phyloP scores from a whole-genome alignment of 805 yeast genomes.

The Yueomyces sp. region DNA sequence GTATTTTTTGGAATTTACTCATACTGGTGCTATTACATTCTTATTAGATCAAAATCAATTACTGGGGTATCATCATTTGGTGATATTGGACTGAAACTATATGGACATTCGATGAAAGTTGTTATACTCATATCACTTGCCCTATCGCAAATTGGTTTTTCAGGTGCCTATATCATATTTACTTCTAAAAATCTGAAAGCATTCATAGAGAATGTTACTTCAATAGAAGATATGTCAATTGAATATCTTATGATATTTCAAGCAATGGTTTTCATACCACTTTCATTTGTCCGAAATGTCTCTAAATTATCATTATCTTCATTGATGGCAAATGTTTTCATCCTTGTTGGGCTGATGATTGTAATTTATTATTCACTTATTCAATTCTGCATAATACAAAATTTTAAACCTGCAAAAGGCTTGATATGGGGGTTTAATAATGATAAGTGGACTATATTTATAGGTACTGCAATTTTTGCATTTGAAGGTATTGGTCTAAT shows the following conservation, averaged over 20 bases:
- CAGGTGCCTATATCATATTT: slow-evolving; percentile 69
- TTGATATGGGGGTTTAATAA: slow-evolving; percentile 38
- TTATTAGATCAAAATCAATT: slow-evolving; percentile 43
- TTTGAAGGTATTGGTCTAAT: slow-evolving; percentile 78
- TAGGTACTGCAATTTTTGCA: slow-evolving; percentile 80
- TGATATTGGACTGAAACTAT: slow-evolving; percentile 52
- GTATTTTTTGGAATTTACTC: slow-evolving; percentile 55
- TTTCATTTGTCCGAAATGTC: slow-evolving; percentile 61
- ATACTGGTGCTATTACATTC: slow-evolving; percentile 62
- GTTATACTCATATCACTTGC: slow-evolving; percentile 52
- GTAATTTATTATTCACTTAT: slow-evolving; percentile 41
- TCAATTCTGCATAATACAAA: slow-evolving; percentile 14
- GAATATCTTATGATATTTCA: slow-evolving; percentile 40
- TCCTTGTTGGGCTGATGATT: slow-evolving; percentile 50
- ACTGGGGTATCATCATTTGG: slow-evolving; percentile 61
- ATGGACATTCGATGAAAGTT: slow-evolving; percentile 52
- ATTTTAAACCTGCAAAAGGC: slow-evolving; percentile 36
- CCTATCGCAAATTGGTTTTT: slow-evolving; percentile 66
- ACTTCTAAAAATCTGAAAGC: slow-evolving; percentile 61
- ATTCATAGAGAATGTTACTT: slow-evolving; percentile 38
- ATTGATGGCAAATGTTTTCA: slow-evolving; percentile 55
- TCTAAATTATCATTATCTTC: slow-evolving; percentile 63
- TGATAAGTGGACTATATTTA: slow-evolving; percentile 52
- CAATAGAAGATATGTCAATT: slow-evolving; percentile 23
- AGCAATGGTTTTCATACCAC: slow-evolving; percentile 45